Conservation (phyloP, 148 eudicot genomes). For the Cornus controversa region DNA sequence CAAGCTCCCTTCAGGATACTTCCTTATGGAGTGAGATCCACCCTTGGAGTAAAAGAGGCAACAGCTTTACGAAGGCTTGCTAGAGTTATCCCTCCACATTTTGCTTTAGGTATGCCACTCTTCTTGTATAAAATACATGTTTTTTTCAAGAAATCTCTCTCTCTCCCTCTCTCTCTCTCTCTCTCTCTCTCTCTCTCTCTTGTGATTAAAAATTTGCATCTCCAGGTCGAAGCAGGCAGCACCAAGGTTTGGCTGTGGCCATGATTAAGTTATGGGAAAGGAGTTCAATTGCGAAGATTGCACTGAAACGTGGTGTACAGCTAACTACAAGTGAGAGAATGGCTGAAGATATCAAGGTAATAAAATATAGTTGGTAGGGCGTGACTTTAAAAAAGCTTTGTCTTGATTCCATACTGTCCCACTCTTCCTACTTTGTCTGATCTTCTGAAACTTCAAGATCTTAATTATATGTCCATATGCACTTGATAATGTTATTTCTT, state of each 20-base stretch:
- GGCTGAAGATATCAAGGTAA: conserved; percentile 96
- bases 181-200: too few relatives aligned
- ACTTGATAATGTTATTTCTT: neutral
- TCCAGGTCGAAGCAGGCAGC: conserved; percentile 96
- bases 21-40: conserved; percentile 81
- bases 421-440: neutral
- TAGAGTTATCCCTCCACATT: conserved; percentile 90
- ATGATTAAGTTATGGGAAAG: conserved; percentile 89
- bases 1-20: conserved; percentile 87
- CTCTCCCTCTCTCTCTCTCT: too few relatives aligned
- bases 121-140: neutral
- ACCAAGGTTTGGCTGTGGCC: conserved; percentile 86
- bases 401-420: neutral
- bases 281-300: conserved; percentile 90
- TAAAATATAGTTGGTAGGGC: neutral
- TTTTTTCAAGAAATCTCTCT: neutral
- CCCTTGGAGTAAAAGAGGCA: conserved; percentile 69
- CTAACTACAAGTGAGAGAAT: conserved; percentile 95
- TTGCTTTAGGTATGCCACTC: conserved; percentile 70
- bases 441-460: neutral
- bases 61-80: conserved; percentile 86
- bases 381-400: neutral
- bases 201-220: conserved; percentile 14
- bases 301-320: conserved; percentile 93
- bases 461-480: conserved; percentile 2